Evolutionary conservation across 169 alveolate species (phyloP).

Genomic region (Cyclospora cayetanensis): DNA sequence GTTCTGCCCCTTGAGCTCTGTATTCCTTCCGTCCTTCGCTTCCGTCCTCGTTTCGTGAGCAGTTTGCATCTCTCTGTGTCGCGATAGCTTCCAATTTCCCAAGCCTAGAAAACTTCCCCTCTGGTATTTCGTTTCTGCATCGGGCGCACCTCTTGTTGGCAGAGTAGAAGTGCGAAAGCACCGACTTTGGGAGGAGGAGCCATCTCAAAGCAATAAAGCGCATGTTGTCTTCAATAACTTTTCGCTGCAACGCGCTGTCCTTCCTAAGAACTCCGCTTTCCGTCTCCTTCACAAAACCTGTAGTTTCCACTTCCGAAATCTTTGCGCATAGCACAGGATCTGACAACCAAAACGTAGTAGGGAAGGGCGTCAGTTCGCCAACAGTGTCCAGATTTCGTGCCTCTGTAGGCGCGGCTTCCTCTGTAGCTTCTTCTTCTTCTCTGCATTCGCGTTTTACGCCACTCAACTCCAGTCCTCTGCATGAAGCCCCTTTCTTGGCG

Average conservation of each 20-base stretch:
- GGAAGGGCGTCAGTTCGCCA: slow-evolving; percentile 49
- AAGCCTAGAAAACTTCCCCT: background rate
- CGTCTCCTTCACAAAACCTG: slow-evolving; percentile 49
- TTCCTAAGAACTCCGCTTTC: background rate
- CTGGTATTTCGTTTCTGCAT: background rate
- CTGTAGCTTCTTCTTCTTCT: background rate
- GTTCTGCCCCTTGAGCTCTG: background rate
- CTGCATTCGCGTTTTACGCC: background rate
- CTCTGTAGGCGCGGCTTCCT: background rate
- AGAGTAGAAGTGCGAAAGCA: slow-evolving; percentile 31
- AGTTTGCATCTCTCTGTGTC: background rate
- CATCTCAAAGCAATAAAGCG: slow-evolving; percentile 63
- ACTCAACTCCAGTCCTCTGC: background rate
- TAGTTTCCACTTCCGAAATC: slow-evolving; percentile 57
- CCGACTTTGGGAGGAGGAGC: background rate
- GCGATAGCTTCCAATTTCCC: background rate
- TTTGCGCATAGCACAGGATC: background rate
- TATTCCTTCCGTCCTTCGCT: background rate
- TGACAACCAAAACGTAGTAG: slow-evolving; percentile 69
- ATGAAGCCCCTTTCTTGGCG: too few relatives aligned
- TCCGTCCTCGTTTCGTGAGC: background rate
- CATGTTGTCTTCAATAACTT: slow-evolving; percentile 39
- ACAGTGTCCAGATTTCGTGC: background rate
- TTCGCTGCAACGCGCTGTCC: background rate
- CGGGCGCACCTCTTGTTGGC: background rate